Base-by-base conservation (phyloP, 192 early-diverging fungal genomes). In the Coemansia sp. region DNA sequence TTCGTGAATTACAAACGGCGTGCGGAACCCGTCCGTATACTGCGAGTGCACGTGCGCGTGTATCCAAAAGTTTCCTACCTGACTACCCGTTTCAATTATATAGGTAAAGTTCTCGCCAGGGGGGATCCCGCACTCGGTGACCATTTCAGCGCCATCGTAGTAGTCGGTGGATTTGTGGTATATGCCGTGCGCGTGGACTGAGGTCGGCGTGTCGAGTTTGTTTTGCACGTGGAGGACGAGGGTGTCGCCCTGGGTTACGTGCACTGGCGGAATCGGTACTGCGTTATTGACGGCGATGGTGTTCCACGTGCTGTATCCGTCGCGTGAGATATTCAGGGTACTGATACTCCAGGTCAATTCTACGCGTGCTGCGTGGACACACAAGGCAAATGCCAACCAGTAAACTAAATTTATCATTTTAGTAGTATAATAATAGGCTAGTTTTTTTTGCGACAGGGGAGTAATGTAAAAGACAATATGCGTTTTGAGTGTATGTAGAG, bases 1-100 rank as follows among this genome's bases (percentile, higher is more conserved):
- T 30, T 85, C 77, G 46, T 84, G 68, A 51, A 93, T 74, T 42
- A 91, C 79, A 27, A 93, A 47, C 7, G 91, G 81, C 0, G 77
- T 73, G 51, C 86, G 84, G 46, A 91, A 64, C 30, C 91, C 91
- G 49, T 93, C 91, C 22, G 87, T 83, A 61, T 89, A 91, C 68
- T 92, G 89, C 24, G 69, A 73, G 27, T 58, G 58, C 57, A 56
- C 73, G 69, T 92, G 90, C 22, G 79, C 74, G 58, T 92, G 90
- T 42, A 87, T 75, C 92, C 92, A 94, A 67, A 82, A 92, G 16
- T 88, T 91, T 44, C 92, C 92, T 28, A 71, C 67, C 46, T 77
- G 61, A 30, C 82, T 64, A 11, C 19, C 21, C 0, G 54, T 22
- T 10, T 67, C 58, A 54, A 86, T 84, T 6, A 65, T 73, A 60